Percentiles rank a stretch among this genome's conserved stretches.
Conservation (phyloP, 768 basidiomycete genomes). For the Suillus sp. region DNA sequence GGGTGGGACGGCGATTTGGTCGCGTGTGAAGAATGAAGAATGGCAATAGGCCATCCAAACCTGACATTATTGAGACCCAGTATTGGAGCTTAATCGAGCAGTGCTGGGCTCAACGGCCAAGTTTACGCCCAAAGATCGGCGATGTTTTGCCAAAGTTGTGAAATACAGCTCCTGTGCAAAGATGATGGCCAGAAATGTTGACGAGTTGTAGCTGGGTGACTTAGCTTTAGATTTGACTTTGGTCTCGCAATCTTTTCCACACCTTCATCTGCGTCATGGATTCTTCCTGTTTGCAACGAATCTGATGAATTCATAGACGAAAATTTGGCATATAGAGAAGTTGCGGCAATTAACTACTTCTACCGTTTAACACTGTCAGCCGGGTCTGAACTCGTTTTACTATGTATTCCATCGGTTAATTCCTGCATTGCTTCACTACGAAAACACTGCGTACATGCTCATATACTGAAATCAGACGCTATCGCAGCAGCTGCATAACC, state of each 20-base stretch:
- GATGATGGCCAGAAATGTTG: background rate
- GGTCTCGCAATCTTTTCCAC: background rate
- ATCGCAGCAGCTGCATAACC: slow-evolving; percentile 19
- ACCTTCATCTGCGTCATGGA: background rate
- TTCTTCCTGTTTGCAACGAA: background rate
- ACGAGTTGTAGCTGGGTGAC: background rate
- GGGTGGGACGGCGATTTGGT: no score
- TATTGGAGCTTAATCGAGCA: background rate
- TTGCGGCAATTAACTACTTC: background rate
- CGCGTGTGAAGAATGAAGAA: no score
- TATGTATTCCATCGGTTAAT: background rate
- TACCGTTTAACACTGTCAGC: background rate
- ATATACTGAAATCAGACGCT: background rate
- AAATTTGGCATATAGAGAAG: background rate
- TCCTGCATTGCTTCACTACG: background rate
- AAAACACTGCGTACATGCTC: background rate
- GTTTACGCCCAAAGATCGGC: background rate
- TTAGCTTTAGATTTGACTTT: background rate
- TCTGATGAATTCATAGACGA: background rate
- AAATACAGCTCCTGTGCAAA: slow-evolving; percentile 13
- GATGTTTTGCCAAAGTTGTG: background rate
- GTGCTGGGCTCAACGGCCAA: background rate
- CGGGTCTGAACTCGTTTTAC: background rate
- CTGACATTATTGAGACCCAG: background rate
- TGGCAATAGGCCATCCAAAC: background rate